Evolutionary conservation across 2,329 filamentous ascomycete genomes (phyloP).

Genomic region (Diaporthe destruens): DNA sequence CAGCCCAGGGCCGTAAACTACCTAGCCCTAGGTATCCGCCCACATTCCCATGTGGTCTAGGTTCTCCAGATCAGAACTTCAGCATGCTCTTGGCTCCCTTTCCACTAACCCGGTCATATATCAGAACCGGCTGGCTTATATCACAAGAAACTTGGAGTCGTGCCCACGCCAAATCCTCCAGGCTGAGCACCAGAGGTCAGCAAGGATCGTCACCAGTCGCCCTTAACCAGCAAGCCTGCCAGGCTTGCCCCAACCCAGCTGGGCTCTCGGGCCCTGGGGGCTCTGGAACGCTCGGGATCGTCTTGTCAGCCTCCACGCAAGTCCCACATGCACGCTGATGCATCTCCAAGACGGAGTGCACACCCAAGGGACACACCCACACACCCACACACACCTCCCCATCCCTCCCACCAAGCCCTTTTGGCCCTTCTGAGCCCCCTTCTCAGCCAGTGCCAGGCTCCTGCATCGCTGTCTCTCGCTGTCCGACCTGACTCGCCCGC

Average conservation of each 20-base stretch:
- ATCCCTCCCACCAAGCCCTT: not conserved
- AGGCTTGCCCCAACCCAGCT: not conserved
- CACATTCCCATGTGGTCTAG: not conserved
- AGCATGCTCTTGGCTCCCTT: not conserved
- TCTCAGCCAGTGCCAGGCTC: not conserved
- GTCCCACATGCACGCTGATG: conserved; percentile 34
- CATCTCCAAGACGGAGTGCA: conserved; percentile 38
- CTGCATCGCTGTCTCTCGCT: conserved; percentile 18
- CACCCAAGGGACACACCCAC: conserved; percentile 13
- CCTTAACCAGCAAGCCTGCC: not conserved
- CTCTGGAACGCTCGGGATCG: conserved; percentile 38
- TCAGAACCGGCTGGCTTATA: not conserved
- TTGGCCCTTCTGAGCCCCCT: conserved; percentile 16
- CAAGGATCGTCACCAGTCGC: conserved; percentile 21
- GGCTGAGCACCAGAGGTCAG: conserved; percentile 15
- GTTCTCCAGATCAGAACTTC: conserved; percentile 4
- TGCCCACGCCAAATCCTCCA: not conserved
- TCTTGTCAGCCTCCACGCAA: conserved; percentile 40
- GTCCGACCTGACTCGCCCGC: conserved; percentile 24
- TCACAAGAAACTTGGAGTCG: not conserved
- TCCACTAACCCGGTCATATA: not conserved
- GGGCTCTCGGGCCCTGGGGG: conserved; percentile 1
- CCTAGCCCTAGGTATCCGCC: not conserved
- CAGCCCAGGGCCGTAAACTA: not conserved
- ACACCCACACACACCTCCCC: not conserved